Base-by-base conservation (phyloP, 2,329 filamentous ascomycete species). In the Graphiopsis chlorocephala region DNA sequence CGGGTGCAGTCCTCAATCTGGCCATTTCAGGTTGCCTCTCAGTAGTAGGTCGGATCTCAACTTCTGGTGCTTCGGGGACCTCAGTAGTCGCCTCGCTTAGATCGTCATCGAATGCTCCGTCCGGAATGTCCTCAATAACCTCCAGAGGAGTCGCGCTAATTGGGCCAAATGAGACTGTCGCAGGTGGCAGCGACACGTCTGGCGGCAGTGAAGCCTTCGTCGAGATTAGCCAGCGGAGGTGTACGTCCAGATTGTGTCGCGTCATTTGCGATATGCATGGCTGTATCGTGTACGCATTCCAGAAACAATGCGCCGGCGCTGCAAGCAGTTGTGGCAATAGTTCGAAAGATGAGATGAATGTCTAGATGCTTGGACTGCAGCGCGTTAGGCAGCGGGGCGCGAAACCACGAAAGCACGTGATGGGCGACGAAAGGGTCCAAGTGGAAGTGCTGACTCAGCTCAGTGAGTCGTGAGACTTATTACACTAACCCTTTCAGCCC, bases 151-250 rank as follows among this genome's bases (percentile, higher is more conserved):
- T 55, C 15, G 47, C 42, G 20, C n/a, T 45, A 42, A 63, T 26
- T 23, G 59, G 57, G 33, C 55, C 55, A 23, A 66, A 66, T 15
- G 64, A 66, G 26, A 61, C 55, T 14, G 64, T 56, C 14, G 48
- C 61, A 3, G 62, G 55, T 28, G 62, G 62, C 25, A 64, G 62
- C 17, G 28, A 28, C 10, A 64, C 53, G 48, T 64, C 68, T 15
- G 69, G 71, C 55, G 71, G 71, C 29, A 70, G 65, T 17, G 64
- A 63, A 48, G 81, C 79, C 71, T 79, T 81, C 66, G 75, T 75
- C 67, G 71, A 72, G 64, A 82, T 71, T 72, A 84, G 75, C 82
- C 82, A 84, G 67, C 75, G 75, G 67, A 84, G 74, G 69, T 84
- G 81, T 71, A 78, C 77, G 66, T 72, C 74, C 67, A 83, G 73